Conservation (phyloP, 2,329 filamentous ascomycete genomes). For the Hypoxylon sp. region DNA sequence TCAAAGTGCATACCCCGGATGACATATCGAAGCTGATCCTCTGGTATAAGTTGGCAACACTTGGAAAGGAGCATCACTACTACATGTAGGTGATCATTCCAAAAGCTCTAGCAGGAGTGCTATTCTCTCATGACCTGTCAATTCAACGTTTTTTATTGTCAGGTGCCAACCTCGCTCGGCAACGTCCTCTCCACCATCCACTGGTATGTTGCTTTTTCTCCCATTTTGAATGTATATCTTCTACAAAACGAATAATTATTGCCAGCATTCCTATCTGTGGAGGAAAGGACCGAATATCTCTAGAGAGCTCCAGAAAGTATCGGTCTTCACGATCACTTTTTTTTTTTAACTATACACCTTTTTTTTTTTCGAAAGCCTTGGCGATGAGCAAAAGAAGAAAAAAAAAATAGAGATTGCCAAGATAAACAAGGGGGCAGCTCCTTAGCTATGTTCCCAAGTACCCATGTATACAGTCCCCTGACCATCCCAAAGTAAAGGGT, state of each 20-base stretch:
- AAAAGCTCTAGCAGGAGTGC: constrained; percentile 26
- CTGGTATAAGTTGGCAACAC: constrained; percentile 24
- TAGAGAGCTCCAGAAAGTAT: constrained; percentile 8
- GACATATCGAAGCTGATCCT: constrained; percentile 16
- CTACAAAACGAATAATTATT: constrained; percentile 15
- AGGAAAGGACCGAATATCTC: constrained; percentile 39
- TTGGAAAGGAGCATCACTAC: constrained; percentile 39
- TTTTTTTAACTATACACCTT: constrained; percentile 11
- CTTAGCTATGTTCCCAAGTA: constrained; percentile 26
- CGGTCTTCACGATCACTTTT: constrained; percentile 1
- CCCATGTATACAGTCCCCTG: constrained; percentile 31
- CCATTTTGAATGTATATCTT: constrained; percentile 5
- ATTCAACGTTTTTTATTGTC: constrained; percentile 24
- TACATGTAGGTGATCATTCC: constrained; percentile 42
- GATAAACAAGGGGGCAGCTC: constrained; percentile 20
- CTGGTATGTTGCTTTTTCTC: constrained; percentile 38
- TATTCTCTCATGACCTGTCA: constrained; percentile 29
- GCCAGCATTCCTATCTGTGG: constrained; percentile 35
- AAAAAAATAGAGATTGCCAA: constrained; percentile 32
- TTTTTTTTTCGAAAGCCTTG: constrained; percentile 5
- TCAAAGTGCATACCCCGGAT: constrained; percentile 23
- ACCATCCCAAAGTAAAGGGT: constrained; percentile 34
- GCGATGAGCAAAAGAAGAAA: constrained; percentile 17
- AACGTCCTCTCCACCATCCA: constrained; percentile 10
- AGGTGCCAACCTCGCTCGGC: constrained; percentile 26